Percentiles rank a stretch among this genome's conserved stretches.
These are phyloP conservation scores for Dioscorea alata DNA, from an alignment of 106 monocot species.

Conservation along the genomic window DNA sequence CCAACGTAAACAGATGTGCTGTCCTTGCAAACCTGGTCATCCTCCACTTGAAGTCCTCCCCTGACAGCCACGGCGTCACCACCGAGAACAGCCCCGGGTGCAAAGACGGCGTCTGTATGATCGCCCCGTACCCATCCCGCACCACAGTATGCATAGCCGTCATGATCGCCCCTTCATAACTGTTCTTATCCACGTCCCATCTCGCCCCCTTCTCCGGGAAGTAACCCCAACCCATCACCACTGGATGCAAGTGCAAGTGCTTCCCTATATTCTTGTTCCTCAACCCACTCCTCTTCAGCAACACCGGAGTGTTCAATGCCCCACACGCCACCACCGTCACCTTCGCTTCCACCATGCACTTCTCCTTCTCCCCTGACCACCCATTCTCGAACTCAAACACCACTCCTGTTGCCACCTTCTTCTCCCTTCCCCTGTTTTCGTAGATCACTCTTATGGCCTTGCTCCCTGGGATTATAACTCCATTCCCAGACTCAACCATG, in stretches of 20 bases:
- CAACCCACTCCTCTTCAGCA: constrained; percentile 48
- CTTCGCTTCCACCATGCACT: constrained; percentile 23
- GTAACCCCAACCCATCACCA: constrained; percentile 74
- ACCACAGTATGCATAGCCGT: constrained; percentile 39
- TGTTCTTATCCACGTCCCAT: constrained; percentile 20
- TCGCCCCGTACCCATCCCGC: constrained; percentile 21
- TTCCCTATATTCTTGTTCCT: constrained; percentile 60
- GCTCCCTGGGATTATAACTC: constrained; percentile 45
- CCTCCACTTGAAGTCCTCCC: constrained; percentile 41
- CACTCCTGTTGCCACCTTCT: constrained; percentile 36
- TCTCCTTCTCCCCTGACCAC: constrained; percentile 15
- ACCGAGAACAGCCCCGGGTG: constrained; percentile 67
- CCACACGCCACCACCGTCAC: constrained; percentile 71
- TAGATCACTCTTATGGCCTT: constrained; percentile 30
- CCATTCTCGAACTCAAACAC: constrained; percentile 10
- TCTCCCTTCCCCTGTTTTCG: constrained; percentile 1
- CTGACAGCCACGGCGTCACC: constrained; percentile 53
- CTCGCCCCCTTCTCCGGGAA: constrained; percentile 36
- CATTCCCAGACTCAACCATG: constrained; percentile 52
- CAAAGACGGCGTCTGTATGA: constrained; percentile 67
- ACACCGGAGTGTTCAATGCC: constrained; percentile 44
- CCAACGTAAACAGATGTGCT: constrained; percentile 54
- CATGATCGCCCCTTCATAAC: constrained; percentile 57
- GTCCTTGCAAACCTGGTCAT: constrained; percentile 53
- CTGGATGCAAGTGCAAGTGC: constrained; percentile 76